Base-by-base conservation (phyloP, 495 filamentous ascomycete genomes). In the Daldinia concentrica region DNA sequence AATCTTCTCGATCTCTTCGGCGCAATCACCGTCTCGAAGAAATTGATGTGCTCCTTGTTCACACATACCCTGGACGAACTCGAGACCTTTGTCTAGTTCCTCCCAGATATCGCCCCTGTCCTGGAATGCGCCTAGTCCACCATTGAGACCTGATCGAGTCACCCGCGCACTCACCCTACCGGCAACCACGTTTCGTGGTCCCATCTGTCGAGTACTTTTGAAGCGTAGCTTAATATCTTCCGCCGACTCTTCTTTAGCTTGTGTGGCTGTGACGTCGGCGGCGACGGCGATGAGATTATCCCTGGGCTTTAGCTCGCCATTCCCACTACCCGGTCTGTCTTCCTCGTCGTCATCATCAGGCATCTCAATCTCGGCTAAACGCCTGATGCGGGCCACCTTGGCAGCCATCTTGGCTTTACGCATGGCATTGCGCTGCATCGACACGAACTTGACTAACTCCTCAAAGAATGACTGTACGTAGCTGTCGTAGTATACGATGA, bases 401-500 rank as follows among this genome's bases (percentile, higher is more conserved):
- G 87, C 88, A 19, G 86, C 86, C 85, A 89, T 90, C 79, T 91
- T 94, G 58, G 88, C 92, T 75, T 92, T 93, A 58, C 94, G 89
- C 68, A 97, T 87, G 65, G 90, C 86, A 79, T 95, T 96, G 68
- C 94, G 85, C 41, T 91, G 89, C n/a, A 87, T 85, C 50, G 90
- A 91, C 51, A 97, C 91, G 62, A 90, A 87, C 64, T 91, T 91
- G 54, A 95, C 93, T 32, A 96, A 81, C 55, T 88, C 83, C 76
- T 97, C 93, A 64, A 97, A 92, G 6, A 87, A 85, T 36, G 88
- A 86, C 75, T 97, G 94, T 11, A 93, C 90, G 63, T 92, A 89
- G 72, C 91, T 91, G 76, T 97, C 93, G 78, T 97, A 97, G 77
- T 94, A 92, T 45, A 97, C 91, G 29, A 95, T 89, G 62, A 96